These are phyloP conservation scores for Fusarium penzigii DNA, from an alignment of 2,329 filamentous ascomycete genomes.

Conservation along the genomic window DNA sequence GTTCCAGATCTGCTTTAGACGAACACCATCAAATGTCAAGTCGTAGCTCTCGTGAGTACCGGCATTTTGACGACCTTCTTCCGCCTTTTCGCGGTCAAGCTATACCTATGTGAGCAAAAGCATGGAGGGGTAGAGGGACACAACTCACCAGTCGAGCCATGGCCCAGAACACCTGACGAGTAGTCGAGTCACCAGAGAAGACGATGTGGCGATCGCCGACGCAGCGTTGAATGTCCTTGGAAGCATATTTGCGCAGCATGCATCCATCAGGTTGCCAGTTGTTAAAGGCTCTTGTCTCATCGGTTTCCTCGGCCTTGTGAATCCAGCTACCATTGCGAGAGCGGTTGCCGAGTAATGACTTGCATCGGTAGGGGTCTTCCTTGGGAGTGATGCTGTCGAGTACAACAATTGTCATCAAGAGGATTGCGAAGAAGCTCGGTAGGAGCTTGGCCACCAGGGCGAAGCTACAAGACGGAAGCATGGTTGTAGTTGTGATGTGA, in stretches of 20 bases:
- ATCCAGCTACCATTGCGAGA: constrained; percentile 54
- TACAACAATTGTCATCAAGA: constrained; percentile 17
- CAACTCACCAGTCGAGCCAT: constrained; percentile 31
- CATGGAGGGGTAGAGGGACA: neutral
- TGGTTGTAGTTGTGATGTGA: constrained; percentile 5
- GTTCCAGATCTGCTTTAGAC: constrained; percentile 62
- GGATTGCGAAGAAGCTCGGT: constrained; percentile 20
- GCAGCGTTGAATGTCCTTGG: constrained; percentile 54
- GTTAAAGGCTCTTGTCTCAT: constrained; percentile 36
- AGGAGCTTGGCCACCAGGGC: constrained; percentile 15
- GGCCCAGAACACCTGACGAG: constrained; percentile 62
- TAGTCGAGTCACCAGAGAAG: constrained; percentile 62
- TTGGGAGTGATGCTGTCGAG: constrained; percentile 11
- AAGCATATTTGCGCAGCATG: constrained; percentile 56
- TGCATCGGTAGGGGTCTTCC: constrained; percentile 55
- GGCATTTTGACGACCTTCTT: constrained; percentile 4
- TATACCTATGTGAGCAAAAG: constrained; percentile 6
- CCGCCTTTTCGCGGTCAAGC: constrained; percentile 25
- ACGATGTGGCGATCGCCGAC: constrained; percentile 53
- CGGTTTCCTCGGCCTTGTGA: constrained; percentile 32
- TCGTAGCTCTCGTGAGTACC: constrained; percentile 25
- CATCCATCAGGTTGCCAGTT: constrained; percentile 64
- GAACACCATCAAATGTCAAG: constrained; percentile 46
- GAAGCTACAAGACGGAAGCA: constrained; percentile 12
- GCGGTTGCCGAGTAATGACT: constrained; percentile 37